phyloP scores from a whole-genome alignment of 2,329 filamentous ascomycete species.

The Aspergillus ochraceoroseus region DNA sequence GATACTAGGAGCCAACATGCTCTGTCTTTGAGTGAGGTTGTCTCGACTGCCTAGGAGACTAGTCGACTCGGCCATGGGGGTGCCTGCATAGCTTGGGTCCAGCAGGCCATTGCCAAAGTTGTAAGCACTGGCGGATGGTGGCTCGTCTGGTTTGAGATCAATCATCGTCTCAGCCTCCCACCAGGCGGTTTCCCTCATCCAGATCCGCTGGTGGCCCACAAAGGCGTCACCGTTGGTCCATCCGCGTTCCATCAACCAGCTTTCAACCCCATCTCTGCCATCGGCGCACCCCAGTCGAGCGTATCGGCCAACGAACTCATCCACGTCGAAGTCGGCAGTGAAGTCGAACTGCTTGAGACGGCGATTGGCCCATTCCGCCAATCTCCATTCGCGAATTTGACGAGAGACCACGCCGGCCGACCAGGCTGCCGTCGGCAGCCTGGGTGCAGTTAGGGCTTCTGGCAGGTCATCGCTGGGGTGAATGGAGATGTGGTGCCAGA shows the following conservation, averaged over 20 bases:
- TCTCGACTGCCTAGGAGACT: conserved; percentile 66
- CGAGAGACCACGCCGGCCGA: conserved; percentile 88
- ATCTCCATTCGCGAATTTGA: conserved; percentile 85
- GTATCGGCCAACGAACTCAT: conserved; percentile 86
- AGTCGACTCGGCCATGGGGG: conserved; percentile 53
- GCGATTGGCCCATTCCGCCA: conserved; percentile 95
- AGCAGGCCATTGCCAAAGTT: conserved; percentile 57
- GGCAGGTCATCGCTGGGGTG: conserved; percentile 88
- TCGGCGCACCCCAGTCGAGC: conserved; percentile 77
- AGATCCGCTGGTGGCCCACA: conserved; percentile 83
- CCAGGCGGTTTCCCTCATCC: conserved; percentile 92
- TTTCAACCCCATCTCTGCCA: conserved; percentile 87
- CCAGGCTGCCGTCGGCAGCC: conserved; percentile 79
- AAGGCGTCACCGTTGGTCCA: conserved; percentile 98
- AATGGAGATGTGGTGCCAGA: conserved; percentile 90
- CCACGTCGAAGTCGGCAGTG: conserved; percentile 90
- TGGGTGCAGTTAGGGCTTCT: conserved; percentile 62
- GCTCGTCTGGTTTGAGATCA: conserved; percentile 69
- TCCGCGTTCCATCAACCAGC: conserved; percentile 86
- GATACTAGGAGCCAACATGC: conserved; percentile 47
- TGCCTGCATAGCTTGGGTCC: conserved; percentile 60
- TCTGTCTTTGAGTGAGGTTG: conserved; percentile 52
- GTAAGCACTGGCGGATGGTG: conserved; percentile 40
- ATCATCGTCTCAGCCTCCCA: conserved; percentile 98
- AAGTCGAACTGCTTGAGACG: conserved; percentile 89